phyloP scores from a whole-genome alignment of 345 rosid genomes.

The Erucastrum elatum region DNA sequence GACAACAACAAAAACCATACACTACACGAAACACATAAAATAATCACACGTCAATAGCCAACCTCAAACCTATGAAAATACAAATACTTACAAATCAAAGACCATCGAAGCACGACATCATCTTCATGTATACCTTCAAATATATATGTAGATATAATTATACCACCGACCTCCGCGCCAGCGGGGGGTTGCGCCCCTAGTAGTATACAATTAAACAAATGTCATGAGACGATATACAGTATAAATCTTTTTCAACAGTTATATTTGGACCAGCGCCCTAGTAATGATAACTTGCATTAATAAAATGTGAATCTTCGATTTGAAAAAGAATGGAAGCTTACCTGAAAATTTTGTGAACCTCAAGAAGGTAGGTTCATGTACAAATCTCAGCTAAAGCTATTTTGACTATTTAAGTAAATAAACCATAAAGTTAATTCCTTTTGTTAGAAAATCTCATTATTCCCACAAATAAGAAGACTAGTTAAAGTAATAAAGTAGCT shows the following conservation, averaged over 20 bases:
- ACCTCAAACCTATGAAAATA: neutral
- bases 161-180: no score
- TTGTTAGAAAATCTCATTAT: constrained; percentile 1
- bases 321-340: constrained; percentile 21
- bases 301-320: neutral
- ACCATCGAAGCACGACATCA: neutral
- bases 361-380: constrained; percentile 39
- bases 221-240: no score
- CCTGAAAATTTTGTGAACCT: constrained; percentile 21
- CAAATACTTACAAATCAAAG: neutral
- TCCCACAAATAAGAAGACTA: constrained; percentile 2
- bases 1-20: neutral
- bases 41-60: neutral
- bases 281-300: no score
- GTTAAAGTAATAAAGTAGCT: constrained; percentile 7
- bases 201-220: no score
- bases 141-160: no score
- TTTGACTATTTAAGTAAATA: constrained; percentile 16
- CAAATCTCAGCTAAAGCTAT: constrained; percentile 21
- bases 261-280: no score
- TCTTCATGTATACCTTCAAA: neutral
- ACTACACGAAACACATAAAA: neutral
- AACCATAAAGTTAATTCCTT: neutral
- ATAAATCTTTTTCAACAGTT: no score
- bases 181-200: no score